Percentiles rank a stretch among this genome's conserved stretches.
Evolutionary conservation across 1,139 yeast species (phyloP).

Genomic region (Petasospora rhodanensis): DNA sequence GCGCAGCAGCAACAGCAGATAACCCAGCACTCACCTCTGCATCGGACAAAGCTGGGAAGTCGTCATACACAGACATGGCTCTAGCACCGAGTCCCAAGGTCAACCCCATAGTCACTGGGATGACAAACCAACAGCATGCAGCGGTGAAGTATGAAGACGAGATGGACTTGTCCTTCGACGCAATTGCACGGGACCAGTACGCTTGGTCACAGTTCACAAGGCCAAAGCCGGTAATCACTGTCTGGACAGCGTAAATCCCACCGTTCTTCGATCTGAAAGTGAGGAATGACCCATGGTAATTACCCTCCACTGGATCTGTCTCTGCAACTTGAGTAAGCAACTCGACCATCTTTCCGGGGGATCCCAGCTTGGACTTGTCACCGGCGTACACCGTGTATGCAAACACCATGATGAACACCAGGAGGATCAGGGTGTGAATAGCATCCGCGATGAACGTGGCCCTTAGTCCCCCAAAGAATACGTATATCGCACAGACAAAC

Average conservation of each 20-base stretch:
- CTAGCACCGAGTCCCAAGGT: slow-evolving; percentile 39
- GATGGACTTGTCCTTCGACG: slow-evolving; percentile 36
- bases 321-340: slow-evolving; percentile 33
- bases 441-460: slow-evolving; percentile 46
- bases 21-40: slow-evolving; percentile 35
- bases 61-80: slow-evolving; percentile 29
- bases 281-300: slow-evolving; percentile 42
- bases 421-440: slow-evolving; percentile 39
- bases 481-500: slow-evolving; percentile 38
- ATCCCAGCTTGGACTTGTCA: slow-evolving; percentile 37
- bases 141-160: slow-evolving; percentile 41
- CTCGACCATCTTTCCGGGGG: slow-evolving; percentile 43
- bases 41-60: slow-evolving; percentile 28
- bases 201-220: slow-evolving; percentile 35
- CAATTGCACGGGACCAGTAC: slow-evolving; percentile 37
- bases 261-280: slow-evolving; percentile 43
- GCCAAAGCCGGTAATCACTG: slow-evolving; percentile 36
- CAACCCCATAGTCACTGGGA: slow-evolving; percentile 41
- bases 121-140: slow-evolving; percentile 41
- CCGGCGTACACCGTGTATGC: slow-evolving; percentile 40
- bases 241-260: slow-evolving; percentile 34
- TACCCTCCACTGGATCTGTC: slow-evolving; percentile 37
- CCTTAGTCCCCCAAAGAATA: slow-evolving; percentile 41
- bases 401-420: slow-evolving; percentile 38
- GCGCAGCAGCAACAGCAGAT: slow-evolving; percentile 40